Base-by-base conservation (phyloP, 345 rosid genomes). In the Psidium guajava region DNA sequence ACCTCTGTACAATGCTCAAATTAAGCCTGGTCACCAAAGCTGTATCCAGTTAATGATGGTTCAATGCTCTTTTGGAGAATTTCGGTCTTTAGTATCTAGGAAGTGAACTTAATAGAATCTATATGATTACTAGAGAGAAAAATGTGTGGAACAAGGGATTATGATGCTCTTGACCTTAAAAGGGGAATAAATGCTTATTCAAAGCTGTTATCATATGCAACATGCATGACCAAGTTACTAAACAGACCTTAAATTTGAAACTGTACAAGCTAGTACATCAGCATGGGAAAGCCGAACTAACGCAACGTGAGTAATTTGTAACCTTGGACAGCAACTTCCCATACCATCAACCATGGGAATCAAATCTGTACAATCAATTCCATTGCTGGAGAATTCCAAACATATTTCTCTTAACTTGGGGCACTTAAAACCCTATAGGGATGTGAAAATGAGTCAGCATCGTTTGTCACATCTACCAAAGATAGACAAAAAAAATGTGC, bases 221-320 rank as follows among this genome's bases (percentile, higher is more conserved):
- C 40, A 61, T 28, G 74, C 73, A 59, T 59, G 21, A 61, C 74
- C 40, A 28, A 61, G 40, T 61, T 61, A 61, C 74, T 3, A 6
- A 69, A 69, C 77, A 8, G 12, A 98, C 99, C 99, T 96, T 84
- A 96, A 90, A 90, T 92, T 90, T 20, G 93, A 95, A 88, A 93
- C 96, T 69, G 98, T 91, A 82, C 96, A 96, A 84, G 98, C 95
- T 14, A 98, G 97, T 58, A 96, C 98, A n/a, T n/a, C 93, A 55
- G 92, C 87, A 91, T 98, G 95, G 57, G 98, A 95, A 85, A 98
- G 98, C 84, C 89, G 91, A 74, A 92, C 14, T 25, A 98, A 96
- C 83, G 97, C 98, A 84, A 96, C 89, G 90, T 95, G 99, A 82
- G 96, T 91, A 81, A 93, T 94, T 90, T 94, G 98, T 89, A 98